Percentiles rank a stretch among this genome's conserved stretches.
Conservation (phyloP, 1,284 basidiomycete genomes). For the Trichosporon coremiiforme region DNA sequence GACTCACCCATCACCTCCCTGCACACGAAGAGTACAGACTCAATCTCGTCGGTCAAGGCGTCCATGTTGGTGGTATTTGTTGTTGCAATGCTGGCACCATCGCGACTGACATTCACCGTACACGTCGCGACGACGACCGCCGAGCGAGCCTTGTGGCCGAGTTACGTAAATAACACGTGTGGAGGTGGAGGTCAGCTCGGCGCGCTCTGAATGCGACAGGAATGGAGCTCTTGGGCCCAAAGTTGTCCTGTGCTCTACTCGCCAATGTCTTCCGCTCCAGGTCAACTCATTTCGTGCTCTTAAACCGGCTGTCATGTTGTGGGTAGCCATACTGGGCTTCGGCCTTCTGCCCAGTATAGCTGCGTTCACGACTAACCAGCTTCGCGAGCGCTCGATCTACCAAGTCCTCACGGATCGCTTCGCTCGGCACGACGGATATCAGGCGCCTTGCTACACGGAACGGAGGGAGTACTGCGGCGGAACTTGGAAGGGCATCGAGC, state of each 20-base stretch:
- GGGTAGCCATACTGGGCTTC: slow-evolving; percentile 5
- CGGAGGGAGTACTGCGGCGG: slow-evolving; percentile 52
- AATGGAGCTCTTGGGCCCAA: background rate
- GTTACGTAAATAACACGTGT: slow-evolving; percentile 18
- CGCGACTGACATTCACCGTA: slow-evolving; percentile 8
- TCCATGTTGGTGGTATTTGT: slow-evolving; percentile 37
- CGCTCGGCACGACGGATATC: slow-evolving; percentile 41
- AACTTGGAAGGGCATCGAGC: slow-evolving; percentile 47
- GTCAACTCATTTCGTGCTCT: background rate
- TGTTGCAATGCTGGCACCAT: slow-evolving; percentile 3
- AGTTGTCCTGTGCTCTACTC: background rate
- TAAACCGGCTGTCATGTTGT: slow-evolving; percentile 17
- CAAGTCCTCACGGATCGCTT: slow-evolving; percentile 56
- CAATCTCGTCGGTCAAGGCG: slow-evolving; percentile 53
- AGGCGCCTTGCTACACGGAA: slow-evolving; percentile 38
- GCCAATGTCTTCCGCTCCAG: no score
- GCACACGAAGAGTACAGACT: slow-evolving; percentile 55
- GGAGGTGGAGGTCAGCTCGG: slow-evolving; percentile 5
- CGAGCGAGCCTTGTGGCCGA: background rate
- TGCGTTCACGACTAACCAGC: slow-evolving; percentile 41
- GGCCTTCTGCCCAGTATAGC: slow-evolving; percentile 17
- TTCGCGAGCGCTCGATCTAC: slow-evolving; percentile 53
- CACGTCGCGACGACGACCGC: slow-evolving; percentile 8
- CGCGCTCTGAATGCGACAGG: slow-evolving; percentile 1
- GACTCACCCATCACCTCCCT: slow-evolving; percentile 56